Conservation (phyloP, 2,329 filamentous ascomycete genomes). For the Colletotrichum acutatum region DNA sequence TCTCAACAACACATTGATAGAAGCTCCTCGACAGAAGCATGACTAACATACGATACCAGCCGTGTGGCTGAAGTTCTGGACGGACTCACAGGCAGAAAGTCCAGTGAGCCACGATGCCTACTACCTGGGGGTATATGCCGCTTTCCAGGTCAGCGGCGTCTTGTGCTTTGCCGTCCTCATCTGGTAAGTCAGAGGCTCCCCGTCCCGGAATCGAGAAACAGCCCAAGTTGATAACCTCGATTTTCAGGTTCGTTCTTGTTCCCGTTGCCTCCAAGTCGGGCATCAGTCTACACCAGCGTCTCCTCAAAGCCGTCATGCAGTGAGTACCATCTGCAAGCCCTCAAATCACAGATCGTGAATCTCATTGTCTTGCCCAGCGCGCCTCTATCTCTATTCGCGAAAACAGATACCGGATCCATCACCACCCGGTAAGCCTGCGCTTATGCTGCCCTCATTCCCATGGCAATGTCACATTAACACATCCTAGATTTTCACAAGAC, state of each 20-base stretch:
- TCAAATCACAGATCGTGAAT: background rate
- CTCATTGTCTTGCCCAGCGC: conserved; percentile 13
- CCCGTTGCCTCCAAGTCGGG: conserved; percentile 28
- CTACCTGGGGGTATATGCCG: conserved; percentile 39
- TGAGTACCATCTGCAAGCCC: background rate
- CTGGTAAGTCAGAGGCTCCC: conserved; percentile 1
- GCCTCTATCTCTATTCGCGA: conserved; percentile 34
- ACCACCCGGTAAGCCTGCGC: conserved; percentile 38
- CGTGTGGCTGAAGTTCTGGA: conserved; percentile 46
- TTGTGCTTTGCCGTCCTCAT: conserved; percentile 31
- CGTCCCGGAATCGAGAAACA: no score
- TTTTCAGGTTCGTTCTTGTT: conserved; percentile 26
- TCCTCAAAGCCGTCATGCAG: conserved; percentile 32
- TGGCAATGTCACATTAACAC: no score
- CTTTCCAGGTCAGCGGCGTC: conserved; percentile 20
- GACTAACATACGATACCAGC: conserved; percentile 24
- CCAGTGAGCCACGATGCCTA: conserved; percentile 34
- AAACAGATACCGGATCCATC: conserved; percentile 39
- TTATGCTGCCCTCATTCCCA: background rate
- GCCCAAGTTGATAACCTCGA: background rate
- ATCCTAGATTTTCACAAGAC: conserved; percentile 39
- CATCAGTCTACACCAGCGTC: conserved; percentile 26
- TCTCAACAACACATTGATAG: no score
- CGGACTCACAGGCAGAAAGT: conserved; percentile 34
- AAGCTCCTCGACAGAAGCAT: background rate